phyloP scores from a whole-genome alignment of 164 flowering plant species.

The Hamamelis virginiana region DNA sequence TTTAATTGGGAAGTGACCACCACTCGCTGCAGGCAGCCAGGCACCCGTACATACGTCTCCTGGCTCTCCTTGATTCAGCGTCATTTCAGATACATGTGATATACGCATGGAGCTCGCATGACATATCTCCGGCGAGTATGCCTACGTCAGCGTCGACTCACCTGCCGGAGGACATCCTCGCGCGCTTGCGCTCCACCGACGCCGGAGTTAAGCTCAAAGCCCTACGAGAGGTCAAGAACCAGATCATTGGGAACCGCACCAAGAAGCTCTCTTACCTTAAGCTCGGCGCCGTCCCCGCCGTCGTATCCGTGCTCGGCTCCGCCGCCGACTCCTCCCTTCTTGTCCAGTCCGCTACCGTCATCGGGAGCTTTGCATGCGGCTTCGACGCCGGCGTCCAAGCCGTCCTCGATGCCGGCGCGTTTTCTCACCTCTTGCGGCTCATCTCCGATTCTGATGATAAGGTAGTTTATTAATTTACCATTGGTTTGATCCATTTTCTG shows the following conservation, averaged over 20 bases:
- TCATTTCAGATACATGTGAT: too few species aligned
- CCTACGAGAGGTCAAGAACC: conserved; percentile 84
- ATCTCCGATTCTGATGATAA: conserved; percentile 60
- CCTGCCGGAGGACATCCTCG: conserved; percentile 53
- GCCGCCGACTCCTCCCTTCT: conserved; percentile 36
- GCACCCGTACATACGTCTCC: too few species aligned
- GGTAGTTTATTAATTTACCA: conserved; percentile 33
- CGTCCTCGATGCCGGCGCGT: conserved; percentile 78
- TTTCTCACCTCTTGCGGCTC: conserved; percentile 50
- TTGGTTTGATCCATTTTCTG: background rate
- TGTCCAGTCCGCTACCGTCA: conserved; percentile 78
- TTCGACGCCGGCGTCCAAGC: conserved; percentile 81
- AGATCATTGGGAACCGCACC: conserved; percentile 93
- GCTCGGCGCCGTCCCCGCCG: conserved; percentile 77
- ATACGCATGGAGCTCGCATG: conserved; percentile 4
- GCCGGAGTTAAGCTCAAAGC: conserved; percentile 57
- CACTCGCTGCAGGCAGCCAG: too few species aligned
- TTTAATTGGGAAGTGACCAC: too few species aligned
- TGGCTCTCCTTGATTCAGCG: too few species aligned
- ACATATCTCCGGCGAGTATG: conserved; percentile 33
- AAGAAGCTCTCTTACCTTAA: conserved; percentile 83
- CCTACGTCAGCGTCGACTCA: conserved; percentile 38
- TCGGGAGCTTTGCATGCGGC: conserved; percentile 95
- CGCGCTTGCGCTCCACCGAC: conserved; percentile 48
- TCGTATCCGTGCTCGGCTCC: conserved; percentile 47